Evolutionary conservation across 495 filamentous ascomycete genomes (phyloP).

Genomic region (Penicillium subrubescens): DNA sequence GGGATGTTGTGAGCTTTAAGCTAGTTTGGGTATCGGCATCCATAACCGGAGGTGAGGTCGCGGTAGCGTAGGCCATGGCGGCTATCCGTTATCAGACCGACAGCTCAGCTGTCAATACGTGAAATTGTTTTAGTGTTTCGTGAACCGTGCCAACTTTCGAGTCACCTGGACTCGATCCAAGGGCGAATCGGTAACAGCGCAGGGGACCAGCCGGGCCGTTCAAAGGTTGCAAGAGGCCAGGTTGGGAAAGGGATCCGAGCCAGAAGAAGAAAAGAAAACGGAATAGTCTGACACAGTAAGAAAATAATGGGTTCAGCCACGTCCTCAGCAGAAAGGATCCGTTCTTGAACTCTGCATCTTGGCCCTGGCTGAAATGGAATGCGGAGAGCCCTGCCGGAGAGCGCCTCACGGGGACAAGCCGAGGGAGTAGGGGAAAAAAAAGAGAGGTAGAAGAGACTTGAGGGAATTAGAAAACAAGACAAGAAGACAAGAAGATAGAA

Average conservation of each 20-base stretch:
- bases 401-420: conserved; percentile 38
- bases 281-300: conserved; percentile 40
- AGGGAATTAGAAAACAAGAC: conserved; percentile 7
- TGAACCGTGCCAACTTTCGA: conserved; percentile 42
- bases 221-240: conserved; percentile 31
- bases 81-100: conserved; percentile 33
- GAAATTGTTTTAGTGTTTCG: conserved; percentile 33
- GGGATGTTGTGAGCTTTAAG: conserved; percentile 46
- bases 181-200: conserved; percentile 41
- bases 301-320: conserved; percentile 44
- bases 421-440: neutral
- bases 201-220: conserved; percentile 37
- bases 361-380: conserved; percentile 48
- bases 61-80: conserved; percentile 48
- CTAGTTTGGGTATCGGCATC: conserved; percentile 45
- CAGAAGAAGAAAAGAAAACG: conserved; percentile 26
- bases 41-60: conserved; percentile 43
- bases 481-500: neutral
- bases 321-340: conserved; percentile 47
- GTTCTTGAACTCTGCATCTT: conserved; percentile 56
- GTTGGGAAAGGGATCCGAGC: conserved; percentile 42
- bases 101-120: conserved; percentile 40
- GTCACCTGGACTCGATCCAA: conserved; percentile 50
- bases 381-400: conserved; percentile 51
- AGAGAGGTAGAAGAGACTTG: neutral